Percentiles rank a stretch among this genome's conserved stretches.
Conservation (phyloP, 2,329 filamentous ascomycete genomes). For the Onygenales sp. region DNA sequence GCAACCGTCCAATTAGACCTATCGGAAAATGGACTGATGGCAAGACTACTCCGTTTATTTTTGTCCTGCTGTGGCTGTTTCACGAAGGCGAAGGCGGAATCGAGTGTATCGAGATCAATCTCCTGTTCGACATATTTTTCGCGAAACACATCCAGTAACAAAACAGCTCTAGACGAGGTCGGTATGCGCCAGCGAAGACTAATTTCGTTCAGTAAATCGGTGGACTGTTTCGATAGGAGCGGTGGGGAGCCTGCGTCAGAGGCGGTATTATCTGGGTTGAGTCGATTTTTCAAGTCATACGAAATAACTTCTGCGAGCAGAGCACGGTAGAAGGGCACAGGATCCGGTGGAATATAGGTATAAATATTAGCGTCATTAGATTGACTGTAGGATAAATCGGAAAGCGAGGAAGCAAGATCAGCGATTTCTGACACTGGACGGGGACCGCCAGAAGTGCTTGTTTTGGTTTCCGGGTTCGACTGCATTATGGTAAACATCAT, state of each 20-base stretch:
- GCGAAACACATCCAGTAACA: slow-evolving; percentile 74
- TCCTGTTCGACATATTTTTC: slow-evolving; percentile 81
- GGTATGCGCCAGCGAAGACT: slow-evolving; percentile 84
- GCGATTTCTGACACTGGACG: slow-evolving; percentile 56
- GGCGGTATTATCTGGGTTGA: slow-evolving; percentile 40
- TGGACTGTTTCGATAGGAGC: slow-evolving; percentile 62
- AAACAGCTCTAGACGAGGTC: slow-evolving; percentile 65
- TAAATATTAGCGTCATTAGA: slow-evolving; percentile 51
- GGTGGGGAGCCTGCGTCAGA: slow-evolving; percentile 42
- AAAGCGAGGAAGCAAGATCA: slow-evolving; percentile 50
- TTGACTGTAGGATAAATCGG: slow-evolving; percentile 33
- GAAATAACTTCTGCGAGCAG: slow-evolving; percentile 68
- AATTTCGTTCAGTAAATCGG: slow-evolving; percentile 75
- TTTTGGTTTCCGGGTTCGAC: slow-evolving; percentile 75
- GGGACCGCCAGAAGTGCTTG: slow-evolving; percentile 53
- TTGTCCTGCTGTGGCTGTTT: slow-evolving; percentile 61
- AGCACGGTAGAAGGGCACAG: slow-evolving; percentile 72
- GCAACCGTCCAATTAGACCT: slow-evolving; percentile 58
- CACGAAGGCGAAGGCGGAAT: slow-evolving; percentile 70
- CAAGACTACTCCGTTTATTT: slow-evolving; percentile 43
- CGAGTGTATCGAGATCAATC: slow-evolving; percentile 69
- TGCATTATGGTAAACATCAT: slow-evolving; percentile 90
- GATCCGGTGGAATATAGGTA: slow-evolving; percentile 80
- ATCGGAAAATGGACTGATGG: slow-evolving; percentile 43
- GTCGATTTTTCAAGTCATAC: slow-evolving; percentile 40